These are phyloP conservation scores for Colletotrichum lupini DNA, from an alignment of 2,329 filamentous ascomycete genomes.

Conservation along the genomic window DNA sequence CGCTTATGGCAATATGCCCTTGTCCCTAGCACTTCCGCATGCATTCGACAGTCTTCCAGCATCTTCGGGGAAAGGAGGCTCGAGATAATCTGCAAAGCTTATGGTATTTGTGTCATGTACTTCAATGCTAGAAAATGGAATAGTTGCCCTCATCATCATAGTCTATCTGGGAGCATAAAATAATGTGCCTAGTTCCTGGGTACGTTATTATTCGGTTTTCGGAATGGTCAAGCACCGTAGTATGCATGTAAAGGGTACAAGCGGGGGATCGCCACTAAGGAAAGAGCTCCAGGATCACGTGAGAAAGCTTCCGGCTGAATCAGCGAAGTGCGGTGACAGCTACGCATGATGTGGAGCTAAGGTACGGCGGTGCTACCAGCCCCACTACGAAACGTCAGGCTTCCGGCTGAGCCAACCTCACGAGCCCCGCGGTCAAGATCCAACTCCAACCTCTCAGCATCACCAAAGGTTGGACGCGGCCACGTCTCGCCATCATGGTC, in stretches of 20 bases:
- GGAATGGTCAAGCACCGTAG: neutral
- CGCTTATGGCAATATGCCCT: slow-evolving; percentile 25
- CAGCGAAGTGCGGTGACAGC: slow-evolving; percentile 24
- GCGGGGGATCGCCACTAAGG: slow-evolving; percentile 26
- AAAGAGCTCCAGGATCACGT: slow-evolving; percentile 16
- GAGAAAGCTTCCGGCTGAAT: slow-evolving; percentile 5
- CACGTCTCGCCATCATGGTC: slow-evolving; percentile 33
- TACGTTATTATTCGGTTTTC: no score
- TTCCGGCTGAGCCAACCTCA: slow-evolving; percentile 42
- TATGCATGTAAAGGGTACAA: slow-evolving; percentile 15
- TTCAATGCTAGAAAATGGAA: neutral
- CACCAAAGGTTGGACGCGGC: slow-evolving; percentile 32
- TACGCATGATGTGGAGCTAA: slow-evolving; percentile 20
- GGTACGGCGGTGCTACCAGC: slow-evolving; percentile 36
- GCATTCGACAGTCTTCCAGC: slow-evolving; percentile 22
- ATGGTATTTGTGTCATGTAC: neutral
- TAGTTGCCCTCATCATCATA: neutral
- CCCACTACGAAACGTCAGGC: slow-evolving; percentile 49
- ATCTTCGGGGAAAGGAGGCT: slow-evolving; percentile 2
- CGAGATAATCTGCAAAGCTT: neutral
- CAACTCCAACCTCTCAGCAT: slow-evolving; percentile 28
- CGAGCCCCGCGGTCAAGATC: slow-evolving; percentile 35
- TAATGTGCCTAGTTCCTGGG: no score
- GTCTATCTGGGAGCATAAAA: neutral
- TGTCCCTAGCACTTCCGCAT: neutral